Evolutionary conservation across 352 stramenopile genomes (phyloP).

Genomic region (Pythium pyrilobum): DNA sequence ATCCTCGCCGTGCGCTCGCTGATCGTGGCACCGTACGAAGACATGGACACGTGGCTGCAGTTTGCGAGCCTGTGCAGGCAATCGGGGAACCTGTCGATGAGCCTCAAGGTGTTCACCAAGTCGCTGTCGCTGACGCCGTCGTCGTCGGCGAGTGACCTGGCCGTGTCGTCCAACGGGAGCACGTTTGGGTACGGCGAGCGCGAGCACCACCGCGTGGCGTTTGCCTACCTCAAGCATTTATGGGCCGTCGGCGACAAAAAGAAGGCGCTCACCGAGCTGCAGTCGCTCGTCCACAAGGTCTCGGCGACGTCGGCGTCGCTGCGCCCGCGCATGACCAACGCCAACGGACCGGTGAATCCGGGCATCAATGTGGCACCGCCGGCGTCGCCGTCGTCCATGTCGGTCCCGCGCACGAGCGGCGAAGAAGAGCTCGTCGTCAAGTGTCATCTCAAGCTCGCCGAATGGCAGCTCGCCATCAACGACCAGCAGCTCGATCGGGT

Average conservation of each 20-base stretch:
- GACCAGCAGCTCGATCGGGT: slow-evolving; percentile 75
- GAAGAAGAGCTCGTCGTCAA: slow-evolving; percentile 78
- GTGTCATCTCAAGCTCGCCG: slow-evolving; percentile 74
- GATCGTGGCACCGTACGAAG: slow-evolving; percentile 85
- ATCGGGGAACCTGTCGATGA: slow-evolving; percentile 84
- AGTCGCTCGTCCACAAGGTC: slow-evolving; percentile 75
- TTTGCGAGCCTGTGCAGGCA: slow-evolving; percentile 92
- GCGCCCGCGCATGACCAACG: slow-evolving; percentile 19
- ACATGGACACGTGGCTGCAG: slow-evolving; percentile 93
- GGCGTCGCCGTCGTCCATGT: slow-evolving; percentile 23
- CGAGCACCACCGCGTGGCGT: slow-evolving; percentile 74
- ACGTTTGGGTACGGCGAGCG: slow-evolving; percentile 76
- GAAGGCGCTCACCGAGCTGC: slow-evolving; percentile 84
- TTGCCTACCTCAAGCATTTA: slow-evolving; percentile 77
- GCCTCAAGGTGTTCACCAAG: slow-evolving; percentile 83
- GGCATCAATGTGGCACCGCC: slow-evolving; percentile 3
- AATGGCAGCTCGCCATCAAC: slow-evolving; percentile 80
- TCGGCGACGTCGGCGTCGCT: slow-evolving; percentile 41
- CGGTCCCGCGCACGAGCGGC: slow-evolving; percentile 12
- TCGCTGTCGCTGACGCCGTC: slow-evolving; percentile 53
- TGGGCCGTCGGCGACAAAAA: slow-evolving; percentile 81
- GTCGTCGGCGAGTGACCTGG: slow-evolving; percentile 7
- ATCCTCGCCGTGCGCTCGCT: slow-evolving; percentile 95
- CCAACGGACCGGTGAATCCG: not conserved
- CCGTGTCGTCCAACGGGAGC: slow-evolving; percentile 3